A percentile compares a stretch with the other conserved stretches of the same genome.
phyloP scores from a whole-genome alignment of 2,329 filamentous ascomycete species.

The Fusarium chuoi region DNA sequence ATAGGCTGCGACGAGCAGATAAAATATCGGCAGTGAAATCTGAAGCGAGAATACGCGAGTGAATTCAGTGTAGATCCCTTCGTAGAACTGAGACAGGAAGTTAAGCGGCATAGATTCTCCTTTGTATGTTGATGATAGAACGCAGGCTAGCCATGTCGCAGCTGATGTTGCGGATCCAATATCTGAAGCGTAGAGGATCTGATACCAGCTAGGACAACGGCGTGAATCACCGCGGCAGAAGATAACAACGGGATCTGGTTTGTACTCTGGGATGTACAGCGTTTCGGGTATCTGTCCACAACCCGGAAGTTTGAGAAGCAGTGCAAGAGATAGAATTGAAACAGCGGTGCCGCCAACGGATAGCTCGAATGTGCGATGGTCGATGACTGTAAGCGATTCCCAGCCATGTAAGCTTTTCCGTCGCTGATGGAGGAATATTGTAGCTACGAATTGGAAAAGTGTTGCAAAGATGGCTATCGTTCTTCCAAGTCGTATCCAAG shows the following conservation, averaged over 20 bases:
- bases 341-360: constrained; percentile 3
- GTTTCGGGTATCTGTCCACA: neutral
- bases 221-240: constrained; percentile 12
- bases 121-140: neutral
- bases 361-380: constrained; percentile 21
- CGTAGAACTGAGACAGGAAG: neutral
- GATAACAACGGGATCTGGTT: neutral
- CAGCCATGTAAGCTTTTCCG: neutral
- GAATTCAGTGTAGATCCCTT: neutral
- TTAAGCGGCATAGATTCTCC: neutral
- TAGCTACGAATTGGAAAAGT: constrained; percentile 7
- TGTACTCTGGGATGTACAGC: neutral
- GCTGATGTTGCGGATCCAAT: neutral
- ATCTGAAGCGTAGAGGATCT: neutral
- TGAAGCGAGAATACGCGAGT: neutral
- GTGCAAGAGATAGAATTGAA: neutral
- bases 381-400: constrained; percentile 6
- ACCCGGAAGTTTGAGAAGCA: constrained; percentile 14
- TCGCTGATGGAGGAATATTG: constrained; percentile 10
- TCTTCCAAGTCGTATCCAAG: neutral
- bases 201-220: constrained; percentile 11
- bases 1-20: neutral
- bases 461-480: neutral
- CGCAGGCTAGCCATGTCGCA: neutral
- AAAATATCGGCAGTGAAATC: neutral